phyloP scores from a whole-genome alignment of 73 alveolate species.

The Breviolum minutum region DNA sequence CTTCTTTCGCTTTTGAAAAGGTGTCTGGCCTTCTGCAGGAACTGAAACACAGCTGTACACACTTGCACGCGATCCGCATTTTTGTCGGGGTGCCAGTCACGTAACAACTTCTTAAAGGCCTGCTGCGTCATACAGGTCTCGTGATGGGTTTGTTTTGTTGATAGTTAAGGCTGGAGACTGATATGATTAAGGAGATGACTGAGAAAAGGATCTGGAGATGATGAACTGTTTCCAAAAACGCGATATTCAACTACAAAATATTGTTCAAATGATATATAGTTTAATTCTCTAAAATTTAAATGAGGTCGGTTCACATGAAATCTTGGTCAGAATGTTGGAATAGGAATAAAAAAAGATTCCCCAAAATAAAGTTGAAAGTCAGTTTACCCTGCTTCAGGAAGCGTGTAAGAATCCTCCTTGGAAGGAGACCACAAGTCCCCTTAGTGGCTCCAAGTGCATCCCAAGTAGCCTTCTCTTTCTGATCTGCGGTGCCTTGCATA shows the following conservation, averaged over 20 bases:
- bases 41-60: slow-evolving; percentile 84
- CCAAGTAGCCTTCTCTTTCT: slow-evolving; percentile 68
- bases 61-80: slow-evolving; percentile 73
- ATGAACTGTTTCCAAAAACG: too few relatives aligned
- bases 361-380: too few relatives aligned
- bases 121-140: neutral
- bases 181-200: neutral
- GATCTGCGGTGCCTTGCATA: slow-evolving; percentile 60
- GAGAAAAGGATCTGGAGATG: too few relatives aligned
- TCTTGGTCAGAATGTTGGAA: too few relatives aligned
- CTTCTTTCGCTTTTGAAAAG: neutral
- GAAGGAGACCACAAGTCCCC: too few relatives aligned
- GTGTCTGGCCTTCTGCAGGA: slow-evolving; percentile 78
- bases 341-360: too few relatives aligned
- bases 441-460: neutral
- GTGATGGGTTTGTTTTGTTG: neutral
- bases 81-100: slow-evolving; percentile 86
- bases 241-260: too few relatives aligned
- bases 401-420: neutral
- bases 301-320: too few relatives aligned
- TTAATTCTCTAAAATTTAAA: neutral
- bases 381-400: too few relatives aligned
- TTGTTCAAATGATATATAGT: too few relatives aligned
- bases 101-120: slow-evolving; percentile 74
- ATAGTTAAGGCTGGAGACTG: neutral